phyloP scores from a whole-genome alignment of 2,329 filamentous ascomycete species.

The Neoascochyta sp. region DNA sequence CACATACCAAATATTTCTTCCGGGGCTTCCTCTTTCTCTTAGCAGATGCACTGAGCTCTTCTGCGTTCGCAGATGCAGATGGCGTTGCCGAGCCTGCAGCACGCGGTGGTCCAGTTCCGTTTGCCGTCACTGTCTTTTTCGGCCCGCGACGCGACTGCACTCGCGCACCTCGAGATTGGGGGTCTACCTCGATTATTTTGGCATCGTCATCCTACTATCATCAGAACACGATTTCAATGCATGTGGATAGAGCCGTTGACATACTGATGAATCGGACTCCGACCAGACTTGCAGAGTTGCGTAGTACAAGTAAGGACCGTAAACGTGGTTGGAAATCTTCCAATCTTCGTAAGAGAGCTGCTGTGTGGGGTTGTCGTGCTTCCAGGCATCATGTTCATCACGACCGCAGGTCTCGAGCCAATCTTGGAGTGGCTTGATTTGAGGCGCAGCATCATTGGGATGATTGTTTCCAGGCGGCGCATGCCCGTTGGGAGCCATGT shows the following conservation, averaged over 20 bases:
- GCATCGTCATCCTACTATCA: slow-evolving; percentile 24
- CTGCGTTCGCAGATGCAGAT: slow-evolving; percentile 12
- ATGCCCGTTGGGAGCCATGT: slow-evolving; percentile 5
- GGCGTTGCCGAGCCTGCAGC: slow-evolving; percentile 15
- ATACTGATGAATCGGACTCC: slow-evolving; percentile 27
- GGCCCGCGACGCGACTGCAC: slow-evolving; percentile 19
- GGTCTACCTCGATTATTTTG: slow-evolving; percentile 12
- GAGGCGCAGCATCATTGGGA: slow-evolving; percentile 2
- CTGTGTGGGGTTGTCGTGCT: slow-evolving; percentile 17
- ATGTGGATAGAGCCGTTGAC: too few species aligned
- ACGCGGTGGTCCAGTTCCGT: slow-evolving; percentile 20
- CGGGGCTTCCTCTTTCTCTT: slow-evolving; percentile 28
- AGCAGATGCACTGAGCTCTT: slow-evolving; percentile 18
- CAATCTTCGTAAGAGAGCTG: slow-evolving; percentile 31
- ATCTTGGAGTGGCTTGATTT: slow-evolving; percentile 4
- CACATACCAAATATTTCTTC: slow-evolving; percentile 28
- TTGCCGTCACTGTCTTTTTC: slow-evolving; percentile 23
- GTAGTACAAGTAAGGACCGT: slow-evolving; percentile 30
- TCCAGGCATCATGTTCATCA: slow-evolving; percentile 21
- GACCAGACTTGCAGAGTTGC: slow-evolving; percentile 28
- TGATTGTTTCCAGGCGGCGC: slow-evolving; percentile 2
- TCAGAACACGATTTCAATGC: too few species aligned
- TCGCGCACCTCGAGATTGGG: slow-evolving; percentile 17
- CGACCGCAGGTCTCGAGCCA: slow-evolving; percentile 5
- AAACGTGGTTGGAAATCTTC: slow-evolving; percentile 23